Evolutionary conservation across 73 alveolate species (phyloP).

Genomic region (Vitrella brassicaformis): DNA sequence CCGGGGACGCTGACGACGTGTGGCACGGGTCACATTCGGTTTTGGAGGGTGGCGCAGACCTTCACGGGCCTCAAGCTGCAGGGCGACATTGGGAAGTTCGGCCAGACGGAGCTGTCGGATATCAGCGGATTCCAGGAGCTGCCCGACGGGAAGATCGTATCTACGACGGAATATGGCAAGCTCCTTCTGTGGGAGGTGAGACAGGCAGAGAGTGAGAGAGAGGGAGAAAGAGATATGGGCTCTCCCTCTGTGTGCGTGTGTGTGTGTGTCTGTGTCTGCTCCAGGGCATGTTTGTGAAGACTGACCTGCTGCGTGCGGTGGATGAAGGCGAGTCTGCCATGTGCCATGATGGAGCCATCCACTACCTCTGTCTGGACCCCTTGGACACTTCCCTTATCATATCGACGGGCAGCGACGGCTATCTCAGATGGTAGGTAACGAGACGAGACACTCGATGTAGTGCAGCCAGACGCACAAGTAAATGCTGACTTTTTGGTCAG

Average conservation of each 20-base stretch:
- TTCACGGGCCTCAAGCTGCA: conserved; percentile 97
- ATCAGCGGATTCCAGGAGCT: conserved; percentile 81
- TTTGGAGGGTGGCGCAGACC: conserved; percentile 99
- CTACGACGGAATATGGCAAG: conserved; percentile 95
- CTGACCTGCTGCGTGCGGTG: conserved; percentile 42
- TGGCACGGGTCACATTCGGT: conserved; percentile 97
- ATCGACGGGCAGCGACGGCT: conserved; percentile 81
- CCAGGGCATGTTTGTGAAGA: conserved; percentile 28
- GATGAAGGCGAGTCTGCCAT: conserved; percentile 53
- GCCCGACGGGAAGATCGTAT: conserved; percentile 93
- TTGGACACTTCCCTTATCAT: conserved; percentile 52
- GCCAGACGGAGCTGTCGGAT: conserved; percentile 95
- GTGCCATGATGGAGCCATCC: conserved; percentile 76
- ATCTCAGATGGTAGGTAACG: conserved; percentile 87
- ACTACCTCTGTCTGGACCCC: conserved; percentile 62
- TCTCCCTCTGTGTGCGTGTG: background rate
- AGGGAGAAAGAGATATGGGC: background rate
- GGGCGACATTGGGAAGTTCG: conserved; percentile 97
- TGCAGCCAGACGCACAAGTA: too few species aligned
- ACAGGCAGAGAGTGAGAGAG: conserved; percentile 1
- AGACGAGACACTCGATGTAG: too few species aligned
- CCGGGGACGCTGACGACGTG: conserved; percentile 77
- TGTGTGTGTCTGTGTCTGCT: background rate
- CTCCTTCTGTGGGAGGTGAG: conserved; percentile 92
- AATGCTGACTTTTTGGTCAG: conserved; percentile 9